A percentile compares a stretch with the other conserved stretches of the same genome.
Evolutionary conservation across 2,329 filamentous ascomycete genomes (phyloP).

Genomic region (Neofusicoccum kwambonambiense): DNA sequence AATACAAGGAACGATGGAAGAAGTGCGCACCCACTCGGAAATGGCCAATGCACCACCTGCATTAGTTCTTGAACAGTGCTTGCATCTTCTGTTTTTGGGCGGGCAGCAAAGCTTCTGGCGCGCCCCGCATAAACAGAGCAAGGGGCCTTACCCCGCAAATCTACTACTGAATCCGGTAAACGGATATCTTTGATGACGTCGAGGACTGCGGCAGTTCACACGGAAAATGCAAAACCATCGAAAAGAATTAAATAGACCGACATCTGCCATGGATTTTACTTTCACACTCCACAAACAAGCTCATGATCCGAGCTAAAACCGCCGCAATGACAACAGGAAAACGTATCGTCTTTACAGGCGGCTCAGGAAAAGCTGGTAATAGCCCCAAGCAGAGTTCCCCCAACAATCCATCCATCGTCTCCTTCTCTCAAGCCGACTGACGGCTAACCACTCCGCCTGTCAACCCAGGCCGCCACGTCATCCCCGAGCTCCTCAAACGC

Average conservation of each 20-base stretch:
- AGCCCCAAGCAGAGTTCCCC: not conserved
- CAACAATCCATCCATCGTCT: not conserved
- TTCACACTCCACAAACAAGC: not conserved
- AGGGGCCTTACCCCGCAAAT: not conserved
- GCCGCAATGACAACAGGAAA: constrained; percentile 25
- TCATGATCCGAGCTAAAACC: not conserved
- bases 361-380: constrained; percentile 48
- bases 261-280: too few species aligned
- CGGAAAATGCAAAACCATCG: not conserved
- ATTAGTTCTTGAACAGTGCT: too few species aligned
- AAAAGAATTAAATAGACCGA: not conserved
- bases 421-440: not conserved
- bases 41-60: too few species aligned
- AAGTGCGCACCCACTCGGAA: too few species aligned
- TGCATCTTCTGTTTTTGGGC: too few species aligned
- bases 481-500: constrained; percentile 50
- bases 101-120: not conserved
- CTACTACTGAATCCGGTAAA: not conserved
- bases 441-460: not conserved
- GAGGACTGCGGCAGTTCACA: not conserved
- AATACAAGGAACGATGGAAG: too few species aligned
- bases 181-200: not conserved
- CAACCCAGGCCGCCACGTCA: constrained; percentile 49
- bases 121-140: not conserved
- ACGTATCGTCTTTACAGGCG: constrained; percentile 55